Percentiles rank a stretch among this genome's conserved stretches.
Conservation (phyloP, 1,284 basidiomycete species). For the Tilletiopsis washingtonensis region DNA sequence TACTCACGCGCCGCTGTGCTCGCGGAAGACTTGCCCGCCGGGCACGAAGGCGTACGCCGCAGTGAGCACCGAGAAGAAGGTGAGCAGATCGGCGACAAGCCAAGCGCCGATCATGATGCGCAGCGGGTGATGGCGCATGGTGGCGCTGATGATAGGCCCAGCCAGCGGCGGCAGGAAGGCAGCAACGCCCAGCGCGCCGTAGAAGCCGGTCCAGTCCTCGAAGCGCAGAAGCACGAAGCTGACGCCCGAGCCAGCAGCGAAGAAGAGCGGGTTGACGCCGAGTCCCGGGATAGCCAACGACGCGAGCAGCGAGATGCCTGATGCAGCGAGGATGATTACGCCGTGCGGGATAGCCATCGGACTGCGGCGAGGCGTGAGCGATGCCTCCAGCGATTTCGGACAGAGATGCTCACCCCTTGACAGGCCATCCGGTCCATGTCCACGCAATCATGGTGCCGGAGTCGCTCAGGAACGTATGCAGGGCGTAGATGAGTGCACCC, state of each 20-base stretch:
- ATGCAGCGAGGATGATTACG: conserved; percentile 61
- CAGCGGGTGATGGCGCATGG: conserved; percentile 33
- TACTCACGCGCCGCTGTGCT: conserved; percentile 59
- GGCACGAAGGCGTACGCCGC: conserved; percentile 93
- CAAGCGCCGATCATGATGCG: conserved; percentile 28
- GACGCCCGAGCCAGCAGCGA: neutral
- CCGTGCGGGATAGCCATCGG: conserved; percentile 64
- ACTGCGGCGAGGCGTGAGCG: too few relatives aligned
- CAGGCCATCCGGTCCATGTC: conserved; percentile 83
- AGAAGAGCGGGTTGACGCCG: neutral
- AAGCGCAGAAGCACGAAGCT: conserved; percentile 11
- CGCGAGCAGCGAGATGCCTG: conserved; percentile 54
- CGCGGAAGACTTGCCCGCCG: conserved; percentile 67
- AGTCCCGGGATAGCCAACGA: conserved; percentile 3
- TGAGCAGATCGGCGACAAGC: conserved; percentile 29
- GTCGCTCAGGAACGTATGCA: conserved; percentile 73
- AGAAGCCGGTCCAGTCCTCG: conserved; percentile 67
- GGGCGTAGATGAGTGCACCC: conserved; percentile 23
- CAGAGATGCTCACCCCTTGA: conserved; percentile 49
- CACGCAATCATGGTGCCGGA: conserved; percentile 75
- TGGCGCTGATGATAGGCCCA: conserved; percentile 18
- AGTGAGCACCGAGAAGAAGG: conserved; percentile 55
- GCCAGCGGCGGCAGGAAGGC: conserved; percentile 53
- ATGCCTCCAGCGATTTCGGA: too few relatives aligned
- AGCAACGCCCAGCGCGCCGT: conserved; percentile 62